Percentiles rank a stretch among this genome's conserved stretches.
phyloP scores from a whole-genome alignment of 352 stramenopile species.

The Phytophthora constricta region DNA sequence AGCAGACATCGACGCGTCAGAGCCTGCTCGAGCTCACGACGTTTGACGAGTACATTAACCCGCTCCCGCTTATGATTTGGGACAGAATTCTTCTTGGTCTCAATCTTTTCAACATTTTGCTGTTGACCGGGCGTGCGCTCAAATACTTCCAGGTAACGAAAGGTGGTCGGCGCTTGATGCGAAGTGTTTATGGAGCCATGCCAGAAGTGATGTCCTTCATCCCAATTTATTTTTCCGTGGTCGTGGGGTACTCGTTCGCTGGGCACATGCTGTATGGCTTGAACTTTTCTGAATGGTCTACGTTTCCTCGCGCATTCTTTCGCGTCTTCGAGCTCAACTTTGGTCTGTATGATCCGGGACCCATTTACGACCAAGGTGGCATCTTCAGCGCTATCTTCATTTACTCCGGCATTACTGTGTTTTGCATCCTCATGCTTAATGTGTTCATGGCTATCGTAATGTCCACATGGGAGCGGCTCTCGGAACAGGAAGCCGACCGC shows the following conservation, averaged over 20 bases:
- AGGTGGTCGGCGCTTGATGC: slow-evolving; percentile 64
- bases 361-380: slow-evolving; percentile 70
- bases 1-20: slow-evolving; percentile 41
- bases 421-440: slow-evolving; percentile 83
- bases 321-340: slow-evolving; percentile 82
- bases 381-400: slow-evolving; percentile 75
- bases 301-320: slow-evolving; percentile 64
- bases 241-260: slow-evolving; percentile 74
- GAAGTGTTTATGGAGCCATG: slow-evolving; percentile 77
- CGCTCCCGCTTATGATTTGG: slow-evolving; percentile 54
- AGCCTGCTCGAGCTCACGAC: slow-evolving; percentile 54
- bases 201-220: slow-evolving; percentile 74
- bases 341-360: slow-evolving; percentile 67
- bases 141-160: slow-evolving; percentile 82
- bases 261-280: slow-evolving; percentile 77
- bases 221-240: slow-evolving; percentile 67
- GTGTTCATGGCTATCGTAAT: slow-evolving; percentile 84
- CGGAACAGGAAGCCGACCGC: slow-evolving; percentile 59
- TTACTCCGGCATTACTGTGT: slow-evolving; percentile 71
- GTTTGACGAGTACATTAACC: slow-evolving; percentile 69
- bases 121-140: slow-evolving; percentile 64
- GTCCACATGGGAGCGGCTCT: slow-evolving; percentile 69
- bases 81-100: slow-evolving; percentile 68
- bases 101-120: slow-evolving; percentile 73
- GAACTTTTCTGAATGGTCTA: slow-evolving; percentile 67